Conservation (phyloP, 805 yeast species). For the Clavispora phyllophila region DNA sequence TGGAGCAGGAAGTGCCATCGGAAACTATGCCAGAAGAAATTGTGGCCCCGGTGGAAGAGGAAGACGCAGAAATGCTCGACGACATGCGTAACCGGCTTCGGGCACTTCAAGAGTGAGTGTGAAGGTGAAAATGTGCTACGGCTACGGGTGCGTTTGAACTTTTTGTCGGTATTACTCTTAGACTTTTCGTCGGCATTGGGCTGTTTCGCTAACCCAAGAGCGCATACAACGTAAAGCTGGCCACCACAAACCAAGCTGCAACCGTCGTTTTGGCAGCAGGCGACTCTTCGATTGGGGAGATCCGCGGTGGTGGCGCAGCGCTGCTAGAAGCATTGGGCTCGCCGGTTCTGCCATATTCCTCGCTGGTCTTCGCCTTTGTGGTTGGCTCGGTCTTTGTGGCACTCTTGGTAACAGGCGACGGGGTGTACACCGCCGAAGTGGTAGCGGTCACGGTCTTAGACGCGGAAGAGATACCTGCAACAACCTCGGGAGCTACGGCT, state of each 20-base stretch:
- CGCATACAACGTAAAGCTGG: not conserved
- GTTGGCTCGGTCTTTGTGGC: not conserved
- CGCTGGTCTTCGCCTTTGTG: not conserved
- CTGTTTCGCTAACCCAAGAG: not conserved
- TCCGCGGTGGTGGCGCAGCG: not conserved
- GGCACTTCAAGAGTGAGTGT: conserved; percentile 68
- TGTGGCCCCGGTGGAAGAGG: conserved; percentile 39
- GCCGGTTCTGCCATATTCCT: not conserved
- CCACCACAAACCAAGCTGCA: not conserved
- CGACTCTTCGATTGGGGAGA: not conserved
- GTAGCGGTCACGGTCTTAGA: not conserved
- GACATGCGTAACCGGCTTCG: conserved; percentile 86
- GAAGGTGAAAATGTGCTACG: no score
- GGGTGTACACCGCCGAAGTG: not conserved
- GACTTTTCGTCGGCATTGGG: not conserved
- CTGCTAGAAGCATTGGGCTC: not conserved
- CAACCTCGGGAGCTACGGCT: not conserved
- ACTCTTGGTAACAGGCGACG: not conserved
- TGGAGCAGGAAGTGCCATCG: conserved; percentile 30
- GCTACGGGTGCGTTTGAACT: not conserved
- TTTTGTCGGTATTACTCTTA: no score
- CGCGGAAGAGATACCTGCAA: not conserved
- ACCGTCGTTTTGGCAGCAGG: not conserved
- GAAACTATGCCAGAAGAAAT: conserved; percentile 17
- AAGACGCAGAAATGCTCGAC: conserved; percentile 68